phyloP scores from a whole-genome alignment of 331 rosid species.

The Ulmus americana region DNA sequence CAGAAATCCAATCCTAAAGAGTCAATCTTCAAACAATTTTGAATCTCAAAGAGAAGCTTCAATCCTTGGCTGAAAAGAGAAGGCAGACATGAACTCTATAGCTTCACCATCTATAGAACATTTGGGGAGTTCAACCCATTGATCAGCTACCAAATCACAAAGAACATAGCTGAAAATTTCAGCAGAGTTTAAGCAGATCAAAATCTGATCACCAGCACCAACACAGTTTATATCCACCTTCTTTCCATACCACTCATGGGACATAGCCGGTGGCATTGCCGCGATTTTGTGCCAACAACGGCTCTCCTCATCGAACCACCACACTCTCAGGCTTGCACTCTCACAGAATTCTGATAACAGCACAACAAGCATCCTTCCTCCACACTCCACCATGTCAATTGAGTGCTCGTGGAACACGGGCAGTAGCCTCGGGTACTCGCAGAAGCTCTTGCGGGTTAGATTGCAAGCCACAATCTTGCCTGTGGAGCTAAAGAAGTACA shows the following conservation, averaged over 20 bases:
- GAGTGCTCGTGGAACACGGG: conserved; percentile 82
- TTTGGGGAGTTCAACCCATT: conserved; percentile 68
- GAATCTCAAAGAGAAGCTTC: conserved; percentile 57
- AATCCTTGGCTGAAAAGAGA: conserved; percentile 86
- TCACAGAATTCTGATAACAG: conserved; percentile 74
- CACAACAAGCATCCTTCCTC: conserved; percentile 71
- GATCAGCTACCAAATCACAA: conserved; percentile 56
- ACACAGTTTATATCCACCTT: conserved; percentile 89
- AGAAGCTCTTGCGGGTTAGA: conserved; percentile 48
- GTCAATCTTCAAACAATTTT: conserved; percentile 4
- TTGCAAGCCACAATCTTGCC: conserved; percentile 74
- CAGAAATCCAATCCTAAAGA: conserved; percentile 3
- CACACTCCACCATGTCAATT: conserved; percentile 73
- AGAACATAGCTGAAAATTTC: conserved; percentile 49
- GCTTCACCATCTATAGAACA: conserved; percentile 62
- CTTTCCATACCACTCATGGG: conserved; percentile 86
- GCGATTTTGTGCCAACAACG: conserved; percentile 76
- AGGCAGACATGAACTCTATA: conserved; percentile 80
- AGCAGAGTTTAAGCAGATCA: conserved; percentile 69
- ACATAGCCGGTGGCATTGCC: conserved; percentile 79
- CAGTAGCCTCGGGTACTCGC: conserved; percentile 72
- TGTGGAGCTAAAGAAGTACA: conserved; percentile 67
- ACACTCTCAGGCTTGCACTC: conserved; percentile 68
- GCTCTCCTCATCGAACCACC: conserved; percentile 53
- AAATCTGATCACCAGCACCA: conserved; percentile 57